Conservation (phyloP, 495 filamentous ascomycete species). For the Tuber magnatum region DNA sequence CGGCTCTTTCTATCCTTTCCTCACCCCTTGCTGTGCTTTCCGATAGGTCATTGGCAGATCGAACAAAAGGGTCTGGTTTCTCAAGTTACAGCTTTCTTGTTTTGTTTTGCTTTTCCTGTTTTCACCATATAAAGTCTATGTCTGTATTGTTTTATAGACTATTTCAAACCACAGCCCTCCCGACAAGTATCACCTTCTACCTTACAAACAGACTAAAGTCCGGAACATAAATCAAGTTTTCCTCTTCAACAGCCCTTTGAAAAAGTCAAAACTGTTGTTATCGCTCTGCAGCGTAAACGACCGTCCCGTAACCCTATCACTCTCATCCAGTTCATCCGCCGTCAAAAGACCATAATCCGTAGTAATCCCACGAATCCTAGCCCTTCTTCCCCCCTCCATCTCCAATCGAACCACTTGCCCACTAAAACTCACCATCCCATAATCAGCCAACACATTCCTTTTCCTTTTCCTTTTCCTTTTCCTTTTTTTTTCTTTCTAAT, state of each 20-base stretch:
- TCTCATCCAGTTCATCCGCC: constrained; percentile 81
- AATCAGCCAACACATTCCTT: neutral
- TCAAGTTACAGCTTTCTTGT: too few species aligned
- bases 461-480: too few species aligned
- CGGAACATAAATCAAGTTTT: constrained; percentile 46
- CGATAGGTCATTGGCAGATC: neutral
- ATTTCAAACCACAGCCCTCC: neutral
- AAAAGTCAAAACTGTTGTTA: constrained; percentile 98
- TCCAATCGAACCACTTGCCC: constrained; percentile 86
- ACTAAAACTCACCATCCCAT: constrained; percentile 4
- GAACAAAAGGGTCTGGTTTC: neutral
- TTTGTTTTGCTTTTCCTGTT: neutral
- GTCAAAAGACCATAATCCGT: constrained; percentile 76
- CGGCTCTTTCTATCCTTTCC: neutral
- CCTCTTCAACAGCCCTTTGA: constrained; percentile 74
- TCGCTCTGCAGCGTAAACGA: constrained; percentile 85
- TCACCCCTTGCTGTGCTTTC: neutral
- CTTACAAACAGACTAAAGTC: neutral
- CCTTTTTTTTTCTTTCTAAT: neutral
- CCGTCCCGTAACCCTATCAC: constrained; percentile 66
- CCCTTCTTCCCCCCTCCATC: constrained; percentile 66
- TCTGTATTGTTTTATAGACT: neutral
- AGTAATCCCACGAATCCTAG: constrained; percentile 82
- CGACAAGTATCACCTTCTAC: neutral
- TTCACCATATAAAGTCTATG: neutral